Conservation (phyloP, 148 eudicot genomes). For the Rhododendron molle region DNA sequence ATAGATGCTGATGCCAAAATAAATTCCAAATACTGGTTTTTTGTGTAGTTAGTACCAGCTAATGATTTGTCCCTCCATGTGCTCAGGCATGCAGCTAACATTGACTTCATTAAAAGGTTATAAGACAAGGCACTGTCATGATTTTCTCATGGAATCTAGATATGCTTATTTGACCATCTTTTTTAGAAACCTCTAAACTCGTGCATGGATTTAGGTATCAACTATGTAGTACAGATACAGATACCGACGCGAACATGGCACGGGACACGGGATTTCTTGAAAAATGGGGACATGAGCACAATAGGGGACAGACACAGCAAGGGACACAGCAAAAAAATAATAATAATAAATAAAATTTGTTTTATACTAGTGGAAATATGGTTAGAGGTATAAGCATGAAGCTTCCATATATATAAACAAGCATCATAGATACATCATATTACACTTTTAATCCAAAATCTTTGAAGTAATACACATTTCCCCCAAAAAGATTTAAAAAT, state of each 20-base stretch:
- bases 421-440: too few species aligned
- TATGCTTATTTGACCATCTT: not conserved
- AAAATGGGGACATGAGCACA: not conserved
- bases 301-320: too few species aligned
- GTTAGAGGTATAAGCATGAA: too few species aligned
- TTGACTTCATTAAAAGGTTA: not conserved
- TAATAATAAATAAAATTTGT: too few species aligned
- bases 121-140: not conserved
- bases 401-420: too few species aligned
- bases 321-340: too few species aligned
- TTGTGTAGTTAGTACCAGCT: not conserved
- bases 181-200: not conserved
- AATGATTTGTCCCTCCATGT: not conserved
- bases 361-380: too few species aligned
- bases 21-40: not conserved
- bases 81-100: not conserved
- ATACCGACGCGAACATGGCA: too few species aligned
- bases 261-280: too few species aligned
- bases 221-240: not conserved
- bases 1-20: not conserved
- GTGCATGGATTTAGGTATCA: not conserved
- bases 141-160: not conserved
- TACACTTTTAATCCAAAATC: too few species aligned
- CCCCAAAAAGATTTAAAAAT: too few species aligned
- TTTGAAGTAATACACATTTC: too few species aligned